These are phyloP conservation scores for Rubroboletus satanas DNA, from an alignment of 768 basidiomycete species.

Conservation along the genomic window DNA sequence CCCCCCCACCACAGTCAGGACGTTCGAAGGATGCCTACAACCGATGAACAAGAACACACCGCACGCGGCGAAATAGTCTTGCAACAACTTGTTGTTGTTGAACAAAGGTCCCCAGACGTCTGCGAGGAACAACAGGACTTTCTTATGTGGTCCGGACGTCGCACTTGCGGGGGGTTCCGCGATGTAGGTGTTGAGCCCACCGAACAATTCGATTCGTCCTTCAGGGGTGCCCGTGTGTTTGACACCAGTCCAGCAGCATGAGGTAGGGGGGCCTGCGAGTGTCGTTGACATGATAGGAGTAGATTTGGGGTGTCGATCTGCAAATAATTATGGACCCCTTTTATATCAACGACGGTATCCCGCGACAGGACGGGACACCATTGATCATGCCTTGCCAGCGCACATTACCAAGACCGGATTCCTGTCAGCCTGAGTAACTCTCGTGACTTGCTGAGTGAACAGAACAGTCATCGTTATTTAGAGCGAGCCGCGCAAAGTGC, in stretches of 20 bases:
- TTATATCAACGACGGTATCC: neutral
- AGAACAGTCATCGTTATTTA: too few species aligned
- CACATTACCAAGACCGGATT: too few species aligned
- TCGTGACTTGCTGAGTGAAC: too few species aligned
- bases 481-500: too few species aligned
- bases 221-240: constrained; percentile 47
- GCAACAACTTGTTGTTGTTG: constrained; percentile 52
- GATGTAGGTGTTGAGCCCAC: constrained; percentile 50
- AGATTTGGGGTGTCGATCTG: neutral
- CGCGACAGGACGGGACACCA: neutral
- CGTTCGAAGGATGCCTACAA: too few species aligned
- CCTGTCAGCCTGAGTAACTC: too few species aligned
- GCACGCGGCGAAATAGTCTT: constrained; percentile 59
- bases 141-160: constrained; percentile 28
- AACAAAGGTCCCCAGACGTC: constrained; percentile 55
- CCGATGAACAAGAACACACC: constrained; percentile 34
- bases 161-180: constrained; percentile 38
- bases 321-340: neutral
- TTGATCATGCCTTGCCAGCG: too few species aligned
- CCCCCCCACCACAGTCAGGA: neutral
- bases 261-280: constrained; percentile 42
- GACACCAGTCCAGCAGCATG: constrained; percentile 48
- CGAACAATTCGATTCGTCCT: constrained; percentile 43
- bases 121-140: constrained; percentile 51
- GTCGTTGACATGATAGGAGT: constrained; percentile 20